Percentiles rank a stretch among this genome's conserved stretches.
phyloP scores from a whole-genome alignment of 2,329 filamentous ascomycete genomes.

The Balansia obtecta region DNA sequence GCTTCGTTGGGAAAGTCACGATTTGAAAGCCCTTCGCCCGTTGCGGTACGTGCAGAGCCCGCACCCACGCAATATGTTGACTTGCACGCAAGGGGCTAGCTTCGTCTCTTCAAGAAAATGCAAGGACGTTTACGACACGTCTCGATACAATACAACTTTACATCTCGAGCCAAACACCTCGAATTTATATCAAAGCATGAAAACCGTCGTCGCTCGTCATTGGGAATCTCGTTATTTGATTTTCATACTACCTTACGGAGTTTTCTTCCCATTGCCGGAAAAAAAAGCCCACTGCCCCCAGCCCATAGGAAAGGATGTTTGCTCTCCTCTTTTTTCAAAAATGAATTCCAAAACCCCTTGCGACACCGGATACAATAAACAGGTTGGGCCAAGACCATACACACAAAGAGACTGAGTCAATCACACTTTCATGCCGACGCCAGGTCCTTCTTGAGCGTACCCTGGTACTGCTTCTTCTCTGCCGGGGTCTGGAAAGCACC shows the following conservation, averaged over 20 bases:
- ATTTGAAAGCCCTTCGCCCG: too few relatives aligned
- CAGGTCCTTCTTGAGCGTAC: slow-evolving; percentile 98
- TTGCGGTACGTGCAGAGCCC: too few relatives aligned
- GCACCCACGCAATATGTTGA: too few relatives aligned
- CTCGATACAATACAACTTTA: neutral
- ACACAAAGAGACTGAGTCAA: slow-evolving; percentile 17
- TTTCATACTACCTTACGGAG: slow-evolving; percentile 19
- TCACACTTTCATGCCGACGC: slow-evolving; percentile 28
- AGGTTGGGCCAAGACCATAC: slow-evolving; percentile 14
- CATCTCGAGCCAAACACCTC: neutral
- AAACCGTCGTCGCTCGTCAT: neutral
- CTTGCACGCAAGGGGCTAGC: too few relatives aligned
- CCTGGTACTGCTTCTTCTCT: slow-evolving; percentile 96
- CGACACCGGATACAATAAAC: slow-evolving; percentile 43
- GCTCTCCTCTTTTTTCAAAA: neutral
- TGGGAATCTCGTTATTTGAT: slow-evolving; percentile 7
- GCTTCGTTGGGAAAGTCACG: too few relatives aligned
- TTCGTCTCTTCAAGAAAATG: too few relatives aligned
- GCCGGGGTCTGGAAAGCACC: slow-evolving; percentile 97
- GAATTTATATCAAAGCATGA: neutral
- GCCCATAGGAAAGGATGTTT: slow-evolving; percentile 19
- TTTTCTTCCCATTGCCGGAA: slow-evolving; percentile 23
- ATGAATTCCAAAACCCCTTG: slow-evolving; percentile 18
- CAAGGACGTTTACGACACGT: neutral
- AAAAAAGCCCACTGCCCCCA: slow-evolving; percentile 19